Evolutionary conservation across 2,329 filamentous ascomycete genomes (phyloP), one percentile per base, ranked within the genome.

Genomic region (Phaeophleospora eucalypticola): DNA sequence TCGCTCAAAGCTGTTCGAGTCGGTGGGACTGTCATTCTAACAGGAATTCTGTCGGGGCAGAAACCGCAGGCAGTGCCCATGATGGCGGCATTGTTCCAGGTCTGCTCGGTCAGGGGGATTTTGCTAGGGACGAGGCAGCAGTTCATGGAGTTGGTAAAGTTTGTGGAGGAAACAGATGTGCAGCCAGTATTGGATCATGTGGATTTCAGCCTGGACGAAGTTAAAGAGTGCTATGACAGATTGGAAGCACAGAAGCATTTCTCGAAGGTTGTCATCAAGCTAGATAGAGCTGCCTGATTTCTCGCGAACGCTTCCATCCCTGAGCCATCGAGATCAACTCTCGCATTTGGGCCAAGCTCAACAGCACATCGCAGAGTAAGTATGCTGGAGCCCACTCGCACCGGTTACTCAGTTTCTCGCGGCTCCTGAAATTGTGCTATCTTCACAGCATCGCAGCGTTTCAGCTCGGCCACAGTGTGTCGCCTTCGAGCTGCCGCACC

Each of bases 1-100:
- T 65, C 62, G 0, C 65, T 71, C 29, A 62, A 68, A n/a, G 65
- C 66, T 21, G 59, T 70, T 4, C 58, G 58, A 3, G 68, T 68
- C 12, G 68, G 66, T 19, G 68, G 68, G 0, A 41, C 69, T 29
- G 67, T 68, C 20, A 48, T 41, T 24, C 37, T 45, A n/a, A 48
- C 48, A 9, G 56, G 56, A 12, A 14, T 52, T 4, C 16, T 56
- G 16, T 51, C 50, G 21, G 52, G 39, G 2, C 17, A 34, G 6
- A 44, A 41, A 2, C 34, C 35, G 4, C 17, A 48, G 40, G 41
- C 49, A 16, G 51, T 58, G 7, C 41, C 49, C 14, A 52, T 57
- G 52, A 21, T 57, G 41, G 45, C 33, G 1, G 45, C 46, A 10
- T 42, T 52, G 21, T 32, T 16, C n/a, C 15, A 49, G 15, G 45